Evolutionary conservation across 768 basidiomycete species (phyloP), one percentile per base, ranked within the genome.

Genomic region (Mycena amicta): DNA sequence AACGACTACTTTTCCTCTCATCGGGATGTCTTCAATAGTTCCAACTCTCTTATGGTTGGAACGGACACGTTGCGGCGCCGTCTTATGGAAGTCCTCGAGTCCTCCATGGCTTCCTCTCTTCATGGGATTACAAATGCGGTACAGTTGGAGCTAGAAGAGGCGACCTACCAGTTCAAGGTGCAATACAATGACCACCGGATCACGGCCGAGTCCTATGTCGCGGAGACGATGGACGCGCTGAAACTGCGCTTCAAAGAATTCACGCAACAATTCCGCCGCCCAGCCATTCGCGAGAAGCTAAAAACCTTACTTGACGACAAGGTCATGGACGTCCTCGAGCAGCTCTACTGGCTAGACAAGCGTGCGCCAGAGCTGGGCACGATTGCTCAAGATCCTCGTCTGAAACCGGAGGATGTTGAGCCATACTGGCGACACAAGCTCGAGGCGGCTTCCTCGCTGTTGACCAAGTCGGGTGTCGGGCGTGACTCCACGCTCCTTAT

Each of bases 91-190:
- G 96, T 98, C 4, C 81, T 99, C 56, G 97, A 99, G 71, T 93
- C 93, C 13, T 95, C 92, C 31, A 99, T 99, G 97, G 92, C 95
- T 0, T 91, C 91, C 1, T 95, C 94, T 33, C 81, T 99, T 3
- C 95, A 98, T 67, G 88, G 92, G 2, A 98, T 99, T 71, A 92
- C 93, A 57, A 98, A 98, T 73, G 94, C 94, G 2, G 97, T 98
- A 11, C 94, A 97, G 67, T 85, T 98, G 37, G 97, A 99, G 71
- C 81, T 99, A 8, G 97, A 99, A 73, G 97, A 98, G 68, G 88
- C 97, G 2, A 89, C 88, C 13, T 99, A 99, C 72, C 97, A 98
- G 72, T 99, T 99, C 85, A 99, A 99, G 75, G 97, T 99, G 2
- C 90, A 95, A 71, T 93, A 93, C 76, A 99, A 99, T 69, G 97